phyloP scores from a whole-genome alignment of 805 yeast species.

The Saturnispora diversa region DNA sequence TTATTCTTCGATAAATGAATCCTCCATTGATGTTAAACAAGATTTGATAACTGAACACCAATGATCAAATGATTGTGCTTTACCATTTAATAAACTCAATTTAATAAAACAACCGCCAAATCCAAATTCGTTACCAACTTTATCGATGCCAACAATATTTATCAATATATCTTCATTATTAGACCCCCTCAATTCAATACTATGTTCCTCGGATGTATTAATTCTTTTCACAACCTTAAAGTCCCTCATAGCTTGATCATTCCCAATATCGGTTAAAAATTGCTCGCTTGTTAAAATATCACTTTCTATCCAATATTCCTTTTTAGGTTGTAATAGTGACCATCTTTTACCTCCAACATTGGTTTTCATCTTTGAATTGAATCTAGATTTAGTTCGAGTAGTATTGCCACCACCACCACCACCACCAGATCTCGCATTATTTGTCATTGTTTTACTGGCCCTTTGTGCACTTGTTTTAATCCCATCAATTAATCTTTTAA shows the following conservation, averaged over 20 bases:
- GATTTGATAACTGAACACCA: conserved; percentile 15
- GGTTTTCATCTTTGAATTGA: too few species aligned
- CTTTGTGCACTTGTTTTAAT: conserved; percentile 2
- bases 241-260: neutral
- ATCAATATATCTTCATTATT: conserved; percentile 11
- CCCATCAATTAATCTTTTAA: neutral
- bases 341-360: too few species aligned
- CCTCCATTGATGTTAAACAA: neutral
- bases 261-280: conserved; percentile 5
- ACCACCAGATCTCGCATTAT: too few species aligned
- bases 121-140: conserved; percentile 27
- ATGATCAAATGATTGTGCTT: conserved; percentile 14
- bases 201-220: neutral
- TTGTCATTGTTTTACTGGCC: neutral
- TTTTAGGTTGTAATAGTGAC: neutral
- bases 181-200: conserved; percentile 12
- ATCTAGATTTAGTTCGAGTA: too few species aligned
- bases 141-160: conserved; percentile 21
- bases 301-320: conserved; percentile 14
- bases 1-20: too few species aligned
- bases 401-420: too few species aligned
- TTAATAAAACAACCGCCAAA: conserved; percentile 28
- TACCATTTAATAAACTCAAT: conserved; percentile 20
- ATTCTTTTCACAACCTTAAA: neutral
- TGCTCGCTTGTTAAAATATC: conserved; percentile 9